phyloP scores from a whole-genome alignment of 257 asterid genomes.

The Plantago elongata region DNA sequence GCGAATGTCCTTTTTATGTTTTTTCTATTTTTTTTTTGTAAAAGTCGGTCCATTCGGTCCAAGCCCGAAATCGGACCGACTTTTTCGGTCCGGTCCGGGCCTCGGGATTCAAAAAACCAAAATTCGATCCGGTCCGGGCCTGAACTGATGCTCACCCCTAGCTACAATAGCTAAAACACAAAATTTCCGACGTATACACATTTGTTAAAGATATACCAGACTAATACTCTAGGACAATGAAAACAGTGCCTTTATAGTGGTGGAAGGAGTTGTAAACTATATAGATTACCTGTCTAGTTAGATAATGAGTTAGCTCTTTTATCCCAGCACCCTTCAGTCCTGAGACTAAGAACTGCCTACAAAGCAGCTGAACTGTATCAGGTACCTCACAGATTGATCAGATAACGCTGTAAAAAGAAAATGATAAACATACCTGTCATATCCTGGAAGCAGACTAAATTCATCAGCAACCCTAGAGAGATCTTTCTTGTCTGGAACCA shows the following conservation, averaged over 20 bases:
- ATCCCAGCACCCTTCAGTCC: slow-evolving; percentile 93
- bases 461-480: slow-evolving; percentile 63
- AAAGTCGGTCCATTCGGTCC: no score
- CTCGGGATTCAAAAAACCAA: no score
- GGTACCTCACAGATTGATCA: slow-evolving; percentile 16
- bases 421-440: slow-evolving; percentile 52
- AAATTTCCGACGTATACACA: not conserved
- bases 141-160: no score
- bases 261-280: slow-evolving; percentile 4
- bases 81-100: no score
- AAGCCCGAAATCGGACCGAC: no score
- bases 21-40: no score
- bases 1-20: no score
- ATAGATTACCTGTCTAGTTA: slow-evolving; percentile 57
- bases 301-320: slow-evolving; percentile 64
- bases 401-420: slow-evolving; percentile 14
- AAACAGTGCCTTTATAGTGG: not conserved
- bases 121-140: no score
- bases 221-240: not conserved
- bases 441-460: slow-evolving; percentile 81
- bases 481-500: slow-evolving; percentile 72
- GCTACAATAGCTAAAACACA: no score
- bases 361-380: slow-evolving; percentile 20
- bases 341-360: slow-evolving; percentile 75
- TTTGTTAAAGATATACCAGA: not conserved